These are phyloP conservation scores for Cryphonectria carpinicola DNA, from an alignment of 2,329 filamentous ascomycete species.

Conservation along the genomic window DNA sequence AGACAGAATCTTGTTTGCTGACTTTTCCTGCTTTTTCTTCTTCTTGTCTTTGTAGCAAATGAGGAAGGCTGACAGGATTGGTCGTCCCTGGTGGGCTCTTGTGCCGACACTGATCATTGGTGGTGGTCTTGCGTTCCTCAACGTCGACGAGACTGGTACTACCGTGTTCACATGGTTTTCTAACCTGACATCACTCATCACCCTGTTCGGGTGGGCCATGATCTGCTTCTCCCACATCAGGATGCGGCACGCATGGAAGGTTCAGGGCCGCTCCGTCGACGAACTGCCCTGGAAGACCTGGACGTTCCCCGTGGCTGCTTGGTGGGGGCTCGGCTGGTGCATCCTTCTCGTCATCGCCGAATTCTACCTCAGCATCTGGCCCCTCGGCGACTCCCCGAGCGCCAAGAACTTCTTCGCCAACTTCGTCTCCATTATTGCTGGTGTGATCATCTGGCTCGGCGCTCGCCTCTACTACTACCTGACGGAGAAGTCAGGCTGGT, in stretches of 20 bases:
- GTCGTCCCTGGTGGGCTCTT: slow-evolving; percentile 45
- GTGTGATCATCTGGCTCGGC: slow-evolving; percentile 46
- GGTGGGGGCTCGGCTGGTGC: slow-evolving; percentile 49
- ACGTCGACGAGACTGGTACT: slow-evolving; percentile 45
- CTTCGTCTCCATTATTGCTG: slow-evolving; percentile 48
- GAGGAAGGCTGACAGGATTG: slow-evolving; percentile 39
- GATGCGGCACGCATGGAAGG: slow-evolving; percentile 46
- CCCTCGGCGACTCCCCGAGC: slow-evolving; percentile 39
- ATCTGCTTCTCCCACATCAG: slow-evolving; percentile 49
- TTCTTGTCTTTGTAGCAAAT: slow-evolving; percentile 32
- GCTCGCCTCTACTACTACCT: slow-evolving; percentile 44
- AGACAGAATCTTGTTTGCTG: background rate
- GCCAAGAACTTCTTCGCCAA: slow-evolving; percentile 51
- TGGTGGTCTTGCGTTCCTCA: slow-evolving; percentile 47
- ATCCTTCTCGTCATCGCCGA: slow-evolving; percentile 49
- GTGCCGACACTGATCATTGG: slow-evolving; percentile 56
- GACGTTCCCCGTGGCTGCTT: slow-evolving; percentile 48
- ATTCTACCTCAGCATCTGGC: slow-evolving; percentile 53
- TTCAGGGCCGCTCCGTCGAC: slow-evolving; percentile 41
- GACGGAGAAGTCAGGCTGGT: slow-evolving; percentile 37
- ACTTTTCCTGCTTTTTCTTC: background rate
- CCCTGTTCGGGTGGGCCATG: slow-evolving; percentile 48
- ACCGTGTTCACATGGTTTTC: slow-evolving; percentile 53
- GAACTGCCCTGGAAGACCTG: slow-evolving; percentile 49
- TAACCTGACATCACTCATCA: slow-evolving; percentile 49